Conservation (phyloP, 345 rosid species). For the Dipteronia dyeriana region DNA sequence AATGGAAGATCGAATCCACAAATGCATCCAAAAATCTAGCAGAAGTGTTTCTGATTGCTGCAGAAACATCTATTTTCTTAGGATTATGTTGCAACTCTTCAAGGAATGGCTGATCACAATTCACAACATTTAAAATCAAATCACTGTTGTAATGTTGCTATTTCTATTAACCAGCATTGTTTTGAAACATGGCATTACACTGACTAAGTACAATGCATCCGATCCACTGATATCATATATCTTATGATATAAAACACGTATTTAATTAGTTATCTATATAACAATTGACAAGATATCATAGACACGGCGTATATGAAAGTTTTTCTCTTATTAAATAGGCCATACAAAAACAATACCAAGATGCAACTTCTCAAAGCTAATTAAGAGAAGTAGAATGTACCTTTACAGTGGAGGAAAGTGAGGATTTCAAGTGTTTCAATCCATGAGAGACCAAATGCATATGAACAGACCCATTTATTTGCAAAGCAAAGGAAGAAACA, state of each 20-base stretch:
- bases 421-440: slow-evolving; percentile 20
- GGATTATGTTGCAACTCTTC: slow-evolving; percentile 24
- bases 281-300: too few species aligned
- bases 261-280: too few species aligned
- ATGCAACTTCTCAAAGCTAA: background rate
- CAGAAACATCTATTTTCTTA: slow-evolving; percentile 22
- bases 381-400: slow-evolving; percentile 3
- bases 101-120: slow-evolving; percentile 30
- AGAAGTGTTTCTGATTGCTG: slow-evolving; percentile 22
- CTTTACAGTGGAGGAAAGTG: slow-evolving; percentile 26
- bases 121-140: background rate
- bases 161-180: background rate
- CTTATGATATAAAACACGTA: too few species aligned
- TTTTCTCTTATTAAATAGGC: background rate
- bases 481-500: slow-evolving; percentile 18
- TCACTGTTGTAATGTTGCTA: background rate
- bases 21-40: slow-evolving; percentile 36
- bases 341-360: background rate
- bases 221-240: too few species aligned
- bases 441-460: slow-evolving; percentile 20
- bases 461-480: slow-evolving; percentile 25
- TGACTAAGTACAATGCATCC: too few species aligned
- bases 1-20: slow-evolving; percentile 41
- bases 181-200: too few species aligned
- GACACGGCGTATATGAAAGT: too few species aligned